A percentile compares a stretch with the other conserved stretches of the same genome.
Evolutionary conservation across 2,329 filamentous ascomycete species (phyloP).

Genomic region (Acrodontium crateriforme): DNA sequence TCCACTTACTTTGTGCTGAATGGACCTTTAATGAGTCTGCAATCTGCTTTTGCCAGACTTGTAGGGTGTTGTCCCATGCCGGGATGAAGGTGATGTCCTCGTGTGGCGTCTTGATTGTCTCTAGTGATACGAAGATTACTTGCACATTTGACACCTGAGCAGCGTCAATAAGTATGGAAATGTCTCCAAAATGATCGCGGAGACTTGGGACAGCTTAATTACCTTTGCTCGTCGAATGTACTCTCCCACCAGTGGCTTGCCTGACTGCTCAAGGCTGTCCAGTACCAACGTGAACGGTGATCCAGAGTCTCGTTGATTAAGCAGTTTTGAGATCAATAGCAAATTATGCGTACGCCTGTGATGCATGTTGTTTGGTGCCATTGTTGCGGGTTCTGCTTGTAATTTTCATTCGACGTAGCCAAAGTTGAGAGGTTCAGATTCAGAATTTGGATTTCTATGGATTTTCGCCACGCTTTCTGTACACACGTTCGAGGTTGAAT

Average conservation of each 20-base stretch:
- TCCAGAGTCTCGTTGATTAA: conserved; percentile 57
- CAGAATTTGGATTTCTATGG: no score
- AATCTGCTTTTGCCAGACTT: conserved; percentile 19
- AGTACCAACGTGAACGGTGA: conserved; percentile 79
- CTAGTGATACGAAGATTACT: conserved; percentile 65
- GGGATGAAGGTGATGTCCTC: conserved; percentile 53
- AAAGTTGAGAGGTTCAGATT: no score
- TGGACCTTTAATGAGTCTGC: conserved; percentile 9
- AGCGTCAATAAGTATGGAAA: no score
- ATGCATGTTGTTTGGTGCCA: conserved; percentile 43
- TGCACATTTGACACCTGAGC: conserved; percentile 49
- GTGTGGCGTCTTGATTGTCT: conserved; percentile 51
- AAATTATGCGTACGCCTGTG: conserved; percentile 75
- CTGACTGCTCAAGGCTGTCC: conserved; percentile 73
- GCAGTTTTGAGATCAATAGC: conserved; percentile 66
- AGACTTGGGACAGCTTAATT: no score
- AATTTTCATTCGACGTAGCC: no score
- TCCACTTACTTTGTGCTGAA: conserved; percentile 9
- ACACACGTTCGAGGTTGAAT: no score
- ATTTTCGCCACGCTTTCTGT: no score
- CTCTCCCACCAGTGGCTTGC: conserved; percentile 54
- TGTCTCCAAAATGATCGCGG: no score
- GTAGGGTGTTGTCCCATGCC: conserved; percentile 19
- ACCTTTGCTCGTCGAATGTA: conserved; percentile 65
- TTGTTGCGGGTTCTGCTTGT: no score